Evolutionary conservation across 2,329 filamentous ascomycete genomes (phyloP), one percentile per base, ranked within the genome.

Genomic region (Trichoderma semiorbis): DNA sequence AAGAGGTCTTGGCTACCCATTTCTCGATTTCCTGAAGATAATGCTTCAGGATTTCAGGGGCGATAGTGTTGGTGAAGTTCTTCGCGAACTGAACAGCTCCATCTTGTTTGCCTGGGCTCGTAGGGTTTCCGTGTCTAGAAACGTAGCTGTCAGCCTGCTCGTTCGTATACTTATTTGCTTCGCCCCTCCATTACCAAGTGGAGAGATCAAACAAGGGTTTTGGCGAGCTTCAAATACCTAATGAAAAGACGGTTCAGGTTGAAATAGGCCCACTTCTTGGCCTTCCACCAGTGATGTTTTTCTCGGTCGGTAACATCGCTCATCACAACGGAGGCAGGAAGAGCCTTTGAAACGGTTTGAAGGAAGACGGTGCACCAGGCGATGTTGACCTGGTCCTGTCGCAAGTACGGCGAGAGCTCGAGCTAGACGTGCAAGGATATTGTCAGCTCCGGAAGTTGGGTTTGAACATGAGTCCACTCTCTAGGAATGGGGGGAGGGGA

Each of bases 261-360:
- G 78, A 96, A 97, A 82, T 98, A 99, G 16, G 95, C 93, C 96
- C 96, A 98, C 83, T 99, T 99, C 90, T 98, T 98, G 74, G 95
- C 93, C 86, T 98, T 99, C 95, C 95, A 99, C 95, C 96, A 99
- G 81, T 98, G 94, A 80, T 97, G 95, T 78, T 92, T 89, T 82
- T 98, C 96, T 72, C 96, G 90, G 79, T 98, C 95, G 72, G 93
- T 90, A 67, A 92, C 84, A 72, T 91, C 93, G 73, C 93, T 93
- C 73, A 97, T 94, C 88, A 98, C 91, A 43, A 95, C 92, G 76
- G 87, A 90, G 70, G 92, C 87, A 5, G 96, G 96, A 43, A 93
- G 90, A 26, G 91, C 85, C 83, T 98, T 98, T 76, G 92, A 91
- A 43, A 98, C 93, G 66, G 97, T 93, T 73, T 92, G 91, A 75